Evolutionary conservation across 495 filamentous ascomycete genomes (phyloP), one percentile per base, ranked within the genome.

Genomic region (Talaromyces nanjingensis): DNA sequence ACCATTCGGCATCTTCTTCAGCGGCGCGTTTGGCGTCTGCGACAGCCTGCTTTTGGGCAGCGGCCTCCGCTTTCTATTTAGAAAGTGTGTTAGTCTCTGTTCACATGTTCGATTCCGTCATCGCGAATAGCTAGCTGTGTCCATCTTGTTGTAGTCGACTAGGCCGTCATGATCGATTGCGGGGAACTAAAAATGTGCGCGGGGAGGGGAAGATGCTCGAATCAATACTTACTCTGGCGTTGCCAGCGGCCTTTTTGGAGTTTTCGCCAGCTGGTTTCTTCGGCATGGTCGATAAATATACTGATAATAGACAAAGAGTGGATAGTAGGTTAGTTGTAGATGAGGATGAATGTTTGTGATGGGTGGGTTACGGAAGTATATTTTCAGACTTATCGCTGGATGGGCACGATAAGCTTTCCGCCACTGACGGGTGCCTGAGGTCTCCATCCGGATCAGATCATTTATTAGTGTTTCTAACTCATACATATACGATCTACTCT

Each of bases 221-320:
- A 31, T 31, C 29, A 31, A 16, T 62, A 76, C 77, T 64, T 74
- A 80, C 81, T 58, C 79, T 80, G 68, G 93, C 92, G 70, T 98
- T 91, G 67, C 94, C 96, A 2, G 85, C 84, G 0, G 80, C 93
- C 79, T 98, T 98, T 81, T 97, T 98, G 69, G 85, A 88, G 77
- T 88, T 90, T 67, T 92, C 90, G 14, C 79, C 84, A 22, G 71
- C 79, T 62, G 76, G 79, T 76, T 91, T 96, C 76, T 91, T 91
- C 55, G 74, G 79, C 84, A 85, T 87, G 20, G 29, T 59, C 16
- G 8, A 22, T 20, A 37, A 12, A 9, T 59, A 25, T 37, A 59
- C 22, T 29, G 53, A 22, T 37, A 59, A 14, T 59, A 37, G 24
- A 22, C 2, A 59, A 37, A 2, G 29, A 59, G 56, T 18, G 31